Conservation (phyloP, 371 early-diverging fungal genomes). For the Mortierella sp. region DNA sequence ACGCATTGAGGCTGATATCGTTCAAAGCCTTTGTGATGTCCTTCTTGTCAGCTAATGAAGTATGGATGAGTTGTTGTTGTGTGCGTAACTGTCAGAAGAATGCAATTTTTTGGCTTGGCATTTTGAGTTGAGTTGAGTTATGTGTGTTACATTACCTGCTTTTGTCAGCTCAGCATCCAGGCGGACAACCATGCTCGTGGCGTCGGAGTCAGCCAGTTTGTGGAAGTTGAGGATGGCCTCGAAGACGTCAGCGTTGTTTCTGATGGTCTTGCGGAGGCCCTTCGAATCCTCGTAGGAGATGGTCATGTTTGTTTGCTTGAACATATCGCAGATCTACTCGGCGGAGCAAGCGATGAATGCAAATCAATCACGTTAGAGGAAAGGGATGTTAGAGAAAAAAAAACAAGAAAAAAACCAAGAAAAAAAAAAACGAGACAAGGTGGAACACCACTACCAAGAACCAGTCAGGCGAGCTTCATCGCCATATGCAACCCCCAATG, state of each 20-base stretch:
- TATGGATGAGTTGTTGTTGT: neutral
- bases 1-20: neutral
- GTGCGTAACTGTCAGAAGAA: neutral
- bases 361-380: neutral
- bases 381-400: neutral
- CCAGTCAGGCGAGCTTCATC: neutral
- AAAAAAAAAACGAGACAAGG: neutral
- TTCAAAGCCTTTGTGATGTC: neutral
- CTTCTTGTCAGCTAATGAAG: conserved; percentile 5
- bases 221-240: conserved; percentile 31
- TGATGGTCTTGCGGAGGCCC: conserved; percentile 25
- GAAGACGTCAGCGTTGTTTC: conserved; percentile 35
- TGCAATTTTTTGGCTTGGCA: neutral
- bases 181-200: conserved; percentile 40
- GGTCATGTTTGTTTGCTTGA: conserved; percentile 29
- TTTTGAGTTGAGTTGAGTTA: conserved; percentile 1
- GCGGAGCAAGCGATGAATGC: neutral
- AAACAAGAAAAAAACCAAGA: neutral
- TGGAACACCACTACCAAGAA: conserved; percentile 7
- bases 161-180: conserved; percentile 39
- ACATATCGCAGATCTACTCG: conserved; percentile 38
- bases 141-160: conserved; percentile 18
- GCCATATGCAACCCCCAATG: neutral
- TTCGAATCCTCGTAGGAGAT: conserved; percentile 40
- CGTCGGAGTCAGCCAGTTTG: conserved; percentile 29